phyloP scores from a whole-genome alignment of 225 moss, liverwort and hornwort species.

The Sphagnum tenellum region DNA sequence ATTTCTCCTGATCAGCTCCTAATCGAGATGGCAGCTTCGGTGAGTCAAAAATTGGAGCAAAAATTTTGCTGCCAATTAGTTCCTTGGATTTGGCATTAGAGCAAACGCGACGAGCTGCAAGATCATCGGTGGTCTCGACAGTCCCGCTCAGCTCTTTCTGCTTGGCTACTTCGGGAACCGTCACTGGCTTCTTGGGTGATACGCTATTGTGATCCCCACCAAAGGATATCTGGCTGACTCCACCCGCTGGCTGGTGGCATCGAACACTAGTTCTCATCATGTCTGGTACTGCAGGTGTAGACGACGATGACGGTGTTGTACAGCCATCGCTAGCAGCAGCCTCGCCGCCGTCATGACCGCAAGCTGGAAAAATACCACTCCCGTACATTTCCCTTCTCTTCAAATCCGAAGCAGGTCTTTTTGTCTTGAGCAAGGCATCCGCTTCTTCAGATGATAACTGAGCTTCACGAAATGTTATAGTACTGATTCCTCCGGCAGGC shows the following conservation, averaged over 20 bases:
- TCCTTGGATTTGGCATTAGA: slow-evolving; percentile 90
- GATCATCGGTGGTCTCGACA: no score
- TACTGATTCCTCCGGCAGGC: slow-evolving; percentile 73
- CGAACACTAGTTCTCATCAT: slow-evolving; percentile 24
- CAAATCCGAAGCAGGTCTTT: slow-evolving; percentile 48
- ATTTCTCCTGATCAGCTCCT: no score
- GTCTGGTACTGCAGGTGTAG: no score
- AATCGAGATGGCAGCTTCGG: no score
- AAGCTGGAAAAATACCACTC: slow-evolving; percentile 81
- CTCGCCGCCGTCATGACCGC: background rate
- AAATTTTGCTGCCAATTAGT: slow-evolving; percentile 94
- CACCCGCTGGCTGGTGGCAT: background rate
- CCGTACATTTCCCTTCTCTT: slow-evolving; percentile 92
- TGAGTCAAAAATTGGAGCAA: slow-evolving; percentile 20
- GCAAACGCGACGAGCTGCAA: slow-evolving; percentile 47
- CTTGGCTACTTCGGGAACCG: no score
- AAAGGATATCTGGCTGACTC: no score
- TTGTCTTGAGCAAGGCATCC: slow-evolving; percentile 47
- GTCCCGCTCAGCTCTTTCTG: no score
- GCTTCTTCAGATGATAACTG: slow-evolving; percentile 64
- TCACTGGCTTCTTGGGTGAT: no score
- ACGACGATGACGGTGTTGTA: no score
- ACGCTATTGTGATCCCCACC: no score
- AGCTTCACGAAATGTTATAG: slow-evolving; percentile 55
- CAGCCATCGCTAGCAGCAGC: slow-evolving; percentile 10